Conservation (phyloP, 2,329 filamentous ascomycete genomes). For the Elsinoe ampelina region DNA sequence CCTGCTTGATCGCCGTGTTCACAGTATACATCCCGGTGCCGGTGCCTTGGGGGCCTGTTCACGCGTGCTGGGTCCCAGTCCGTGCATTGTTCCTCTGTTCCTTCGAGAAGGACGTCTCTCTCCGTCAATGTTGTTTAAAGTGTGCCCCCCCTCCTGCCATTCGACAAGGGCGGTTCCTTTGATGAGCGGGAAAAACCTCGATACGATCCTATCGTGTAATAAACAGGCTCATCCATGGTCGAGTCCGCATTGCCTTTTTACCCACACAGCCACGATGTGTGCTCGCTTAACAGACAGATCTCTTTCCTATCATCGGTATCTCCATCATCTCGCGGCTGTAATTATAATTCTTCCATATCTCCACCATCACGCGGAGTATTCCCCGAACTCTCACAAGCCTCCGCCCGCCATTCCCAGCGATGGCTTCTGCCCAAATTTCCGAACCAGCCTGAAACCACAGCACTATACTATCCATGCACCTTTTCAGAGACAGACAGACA, state of each 20-base stretch:
- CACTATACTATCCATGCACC: not conserved
- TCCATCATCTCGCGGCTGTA: not conserved
- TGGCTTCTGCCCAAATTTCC: conserved; percentile 1
- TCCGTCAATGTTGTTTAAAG: conserved; percentile 8
- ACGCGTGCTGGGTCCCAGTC: not conserved
- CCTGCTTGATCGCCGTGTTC: conserved; percentile 10
- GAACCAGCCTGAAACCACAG: conserved; percentile 4
- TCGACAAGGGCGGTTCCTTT: conserved; percentile 2
- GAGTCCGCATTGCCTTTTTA: not conserved
- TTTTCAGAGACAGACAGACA: not conserved
- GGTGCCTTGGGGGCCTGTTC: not conserved
- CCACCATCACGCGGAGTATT: not conserved
- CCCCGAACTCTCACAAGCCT: not conserved
- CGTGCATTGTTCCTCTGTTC: conserved; percentile 2
- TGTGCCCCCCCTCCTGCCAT: not conserved
- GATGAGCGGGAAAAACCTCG: not conserved
- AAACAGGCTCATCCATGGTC: conserved; percentile 2
- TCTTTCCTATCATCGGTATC: not conserved
- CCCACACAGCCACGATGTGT: no score
- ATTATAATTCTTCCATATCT: not conserved
- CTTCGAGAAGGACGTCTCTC: conserved; percentile 3
- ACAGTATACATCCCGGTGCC: not conserved
- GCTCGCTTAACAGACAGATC: no score
- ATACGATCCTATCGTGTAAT: not conserved
- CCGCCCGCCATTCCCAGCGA: not conserved